Evolutionary conservation across 2,329 filamentous ascomycete species (phyloP), one percentile per base, ranked within the genome.

Genomic region (Aspergillus sp.): DNA sequence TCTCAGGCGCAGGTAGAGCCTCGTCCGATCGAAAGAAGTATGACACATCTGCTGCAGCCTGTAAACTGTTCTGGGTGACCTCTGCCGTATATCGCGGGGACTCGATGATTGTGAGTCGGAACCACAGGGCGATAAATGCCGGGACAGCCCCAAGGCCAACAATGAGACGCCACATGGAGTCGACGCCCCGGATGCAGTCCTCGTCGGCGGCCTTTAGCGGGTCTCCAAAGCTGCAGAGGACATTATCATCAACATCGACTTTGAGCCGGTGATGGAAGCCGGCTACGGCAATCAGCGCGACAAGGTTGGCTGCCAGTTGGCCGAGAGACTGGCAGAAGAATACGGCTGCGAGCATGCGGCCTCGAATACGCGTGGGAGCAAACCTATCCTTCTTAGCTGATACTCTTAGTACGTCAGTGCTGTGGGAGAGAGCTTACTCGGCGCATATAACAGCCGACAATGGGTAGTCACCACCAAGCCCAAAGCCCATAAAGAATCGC

Each of bases 241-340:
- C 2, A 31, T 31, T 31, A 31, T 31, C 9, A 3, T 3, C 4
- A 4, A 3, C 27, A 31, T 31, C 27, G 8, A 3, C 27, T 11
- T 31, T 31, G 27, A 65, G 50, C 21, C 17, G 43, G 46, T 59
- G 53, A 17, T 52, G 57, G 79, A 91, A 91, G 49, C 86, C 87
- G 17, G 86, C 78, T 1, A 88, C 88, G 57, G 88, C 82, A 68
- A 93, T 89, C 48, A 93, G 80, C 73, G 90, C 87, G 63, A 93
- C 82, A 40, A 93, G 82, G 52, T 89, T 89, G 49, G 88, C 90
- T 23, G 80, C 80, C 50, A 93, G 85, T 74, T 93, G 90, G 19
- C 90, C 90, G 50, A 93, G 82, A 63, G 90, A 90, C 73, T 95
- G 90, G 88, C 91, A 92, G 66, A 90, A 88, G 68, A 93, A 93